phyloP scores from a whole-genome alignment of 1,284 basidiomycete species.

The Tilletiopsis washingtonensis region DNA sequence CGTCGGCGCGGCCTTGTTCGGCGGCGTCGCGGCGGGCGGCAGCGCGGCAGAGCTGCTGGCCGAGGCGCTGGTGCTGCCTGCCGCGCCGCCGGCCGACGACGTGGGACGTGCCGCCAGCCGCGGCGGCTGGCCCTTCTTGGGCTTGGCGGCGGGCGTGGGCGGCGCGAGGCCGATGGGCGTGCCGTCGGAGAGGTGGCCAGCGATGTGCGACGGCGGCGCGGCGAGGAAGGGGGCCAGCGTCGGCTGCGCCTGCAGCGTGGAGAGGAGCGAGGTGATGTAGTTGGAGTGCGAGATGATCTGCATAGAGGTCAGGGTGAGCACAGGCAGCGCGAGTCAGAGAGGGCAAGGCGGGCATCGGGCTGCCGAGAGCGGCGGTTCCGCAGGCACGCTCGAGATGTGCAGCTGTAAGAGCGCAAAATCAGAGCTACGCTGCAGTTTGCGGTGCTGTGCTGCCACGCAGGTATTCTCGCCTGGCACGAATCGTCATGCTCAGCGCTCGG shows the following conservation, averaged over 20 bases:
- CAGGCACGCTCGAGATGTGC: too few species aligned
- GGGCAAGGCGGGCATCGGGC: background rate
- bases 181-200: constrained; percentile 8
- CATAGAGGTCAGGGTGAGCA: background rate
- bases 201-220: constrained; percentile 9
- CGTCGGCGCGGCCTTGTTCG: background rate
- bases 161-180: constrained; percentile 1
- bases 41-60: background rate
- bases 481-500: too few species aligned
- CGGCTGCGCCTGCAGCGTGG: constrained; percentile 30
- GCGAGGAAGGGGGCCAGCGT: constrained; percentile 25
- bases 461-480: too few species aligned
- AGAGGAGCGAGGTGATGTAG: constrained; percentile 39
- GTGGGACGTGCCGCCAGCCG: background rate
- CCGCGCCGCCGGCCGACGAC: background rate
- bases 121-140: background rate
- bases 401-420: too few species aligned
- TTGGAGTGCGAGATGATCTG: constrained; percentile 44
- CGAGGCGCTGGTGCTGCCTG: background rate
- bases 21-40: background rate
- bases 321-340: background rate
- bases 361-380: too few species aligned
- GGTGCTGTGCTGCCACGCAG: too few species aligned
- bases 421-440: too few species aligned
- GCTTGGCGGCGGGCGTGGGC: background rate